These are phyloP conservation scores for Phytophthora tentaculata DNA, from an alignment of 352 stramenopile species.

Conservation along the genomic window DNA sequence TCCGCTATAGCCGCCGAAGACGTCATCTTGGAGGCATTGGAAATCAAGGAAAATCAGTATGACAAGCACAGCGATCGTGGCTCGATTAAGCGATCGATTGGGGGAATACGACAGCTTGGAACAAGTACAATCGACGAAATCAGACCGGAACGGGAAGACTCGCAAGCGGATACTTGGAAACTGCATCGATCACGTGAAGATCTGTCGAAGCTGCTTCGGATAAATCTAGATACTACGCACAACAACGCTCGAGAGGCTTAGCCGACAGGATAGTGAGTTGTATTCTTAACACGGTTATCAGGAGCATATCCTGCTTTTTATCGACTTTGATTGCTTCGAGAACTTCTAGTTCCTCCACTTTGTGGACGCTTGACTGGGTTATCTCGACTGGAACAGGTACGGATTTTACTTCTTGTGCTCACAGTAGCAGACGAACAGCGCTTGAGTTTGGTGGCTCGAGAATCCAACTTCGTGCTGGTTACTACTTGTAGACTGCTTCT, in stretches of 20 bases:
- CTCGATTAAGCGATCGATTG: slow-evolving; percentile 1
- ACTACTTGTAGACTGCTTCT: slow-evolving; percentile 14
- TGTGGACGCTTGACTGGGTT: slow-evolving; percentile 20
- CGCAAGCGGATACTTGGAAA: slow-evolving; percentile 20
- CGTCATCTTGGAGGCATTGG: slow-evolving; percentile 26
- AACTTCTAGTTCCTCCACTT: slow-evolving; percentile 11
- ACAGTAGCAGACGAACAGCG: slow-evolving; percentile 39
- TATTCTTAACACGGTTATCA: slow-evolving; percentile 13
- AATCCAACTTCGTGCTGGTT: slow-evolving; percentile 5
- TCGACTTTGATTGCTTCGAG: slow-evolving; percentile 13
- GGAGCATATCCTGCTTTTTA: slow-evolving; percentile 1
- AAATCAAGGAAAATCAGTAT: slow-evolving; percentile 24
- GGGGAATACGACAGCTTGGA: slow-evolving; percentile 5
- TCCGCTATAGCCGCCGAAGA: slow-evolving; percentile 20
- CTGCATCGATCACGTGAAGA: slow-evolving; percentile 28
- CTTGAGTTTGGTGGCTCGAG: slow-evolving; percentile 11
- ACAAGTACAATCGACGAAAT: slow-evolving; percentile 8
- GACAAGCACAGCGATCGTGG: neutral
- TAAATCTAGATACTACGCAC: slow-evolving; percentile 30
- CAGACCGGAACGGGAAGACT: slow-evolving; percentile 23
- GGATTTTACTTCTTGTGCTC: slow-evolving; percentile 10
- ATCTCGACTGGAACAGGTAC: slow-evolving; percentile 4
- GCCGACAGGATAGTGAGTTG: slow-evolving; percentile 1
- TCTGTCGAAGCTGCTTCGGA: slow-evolving; percentile 28
- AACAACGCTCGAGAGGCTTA: slow-evolving; percentile 37